Conservation (phyloP, 352 stramenopile genomes). For the Phytophthora niederhauseri region DNA sequence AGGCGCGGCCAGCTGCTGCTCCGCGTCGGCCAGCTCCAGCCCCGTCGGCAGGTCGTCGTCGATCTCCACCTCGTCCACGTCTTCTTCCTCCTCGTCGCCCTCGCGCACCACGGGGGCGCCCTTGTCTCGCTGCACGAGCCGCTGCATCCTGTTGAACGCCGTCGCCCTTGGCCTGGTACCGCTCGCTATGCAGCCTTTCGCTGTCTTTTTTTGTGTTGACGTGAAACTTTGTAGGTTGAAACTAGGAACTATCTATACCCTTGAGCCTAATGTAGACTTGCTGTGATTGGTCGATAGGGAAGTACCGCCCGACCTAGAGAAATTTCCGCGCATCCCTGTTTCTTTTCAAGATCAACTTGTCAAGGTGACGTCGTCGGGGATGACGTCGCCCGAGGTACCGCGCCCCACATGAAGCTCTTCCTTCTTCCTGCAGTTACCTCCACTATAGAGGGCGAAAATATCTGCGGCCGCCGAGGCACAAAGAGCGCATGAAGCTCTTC, state of each 20-base stretch:
- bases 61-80: conserved; percentile 10
- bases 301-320: neutral
- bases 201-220: conserved; percentile 19
- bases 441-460: neutral
- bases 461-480: neutral
- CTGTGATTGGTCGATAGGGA: neutral
- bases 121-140: conserved; percentile 34
- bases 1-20: conserved; percentile 19
- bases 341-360: conserved; percentile 15
- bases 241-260: neutral
- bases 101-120: conserved; percentile 22
- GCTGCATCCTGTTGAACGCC: conserved; percentile 22
- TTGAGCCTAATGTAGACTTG: neutral
- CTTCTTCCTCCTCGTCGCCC: conserved; percentile 24
- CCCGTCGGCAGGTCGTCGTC: conserved; percentile 9
- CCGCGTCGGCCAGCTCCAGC: conserved; percentile 11
- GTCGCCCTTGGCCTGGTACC: neutral
- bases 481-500: conserved; percentile 5
- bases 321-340: neutral
- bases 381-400: conserved; percentile 2
- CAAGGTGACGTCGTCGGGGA: conserved; percentile 4
- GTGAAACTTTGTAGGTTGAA: conserved; percentile 1
- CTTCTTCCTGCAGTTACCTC: neutral
- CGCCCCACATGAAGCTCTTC: neutral
- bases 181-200: conserved; percentile 19